Percentiles rank a stretch among this genome's conserved stretches.
phyloP scores from a whole-genome alignment of 495 filamentous ascomycete genomes.

The Xylaria venustula region DNA sequence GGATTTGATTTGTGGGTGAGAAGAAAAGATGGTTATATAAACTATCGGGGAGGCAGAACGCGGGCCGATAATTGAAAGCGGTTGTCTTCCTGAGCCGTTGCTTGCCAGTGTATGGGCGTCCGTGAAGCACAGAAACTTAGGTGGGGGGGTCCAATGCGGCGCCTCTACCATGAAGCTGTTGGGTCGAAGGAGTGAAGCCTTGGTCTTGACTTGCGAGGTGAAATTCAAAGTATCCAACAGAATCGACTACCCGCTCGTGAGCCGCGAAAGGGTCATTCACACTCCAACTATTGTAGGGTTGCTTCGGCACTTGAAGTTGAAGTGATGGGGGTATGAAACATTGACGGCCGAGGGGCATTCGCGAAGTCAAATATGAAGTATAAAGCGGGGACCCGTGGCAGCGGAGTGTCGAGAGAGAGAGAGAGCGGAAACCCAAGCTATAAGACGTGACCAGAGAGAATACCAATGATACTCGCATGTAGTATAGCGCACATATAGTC shows the following conservation, averaged over 20 bases:
- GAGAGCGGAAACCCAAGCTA: slow-evolving; percentile 6
- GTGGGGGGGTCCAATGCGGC: neutral
- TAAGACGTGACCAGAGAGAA: slow-evolving; percentile 2
- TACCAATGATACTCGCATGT: slow-evolving; percentile 3
- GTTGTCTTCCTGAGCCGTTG: neutral
- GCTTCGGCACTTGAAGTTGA: neutral
- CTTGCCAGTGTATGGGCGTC: neutral
- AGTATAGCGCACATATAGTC: slow-evolving; percentile 8
- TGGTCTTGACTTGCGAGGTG: neutral
- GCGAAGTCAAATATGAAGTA: slow-evolving; percentile 4
- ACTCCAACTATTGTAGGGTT: neutral
- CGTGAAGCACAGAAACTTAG: neutral
- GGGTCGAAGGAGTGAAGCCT: neutral
- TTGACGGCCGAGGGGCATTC: neutral
- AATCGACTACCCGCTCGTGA: neutral
- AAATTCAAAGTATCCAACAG: neutral
- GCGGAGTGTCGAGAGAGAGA: neutral
- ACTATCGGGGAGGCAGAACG: neutral
- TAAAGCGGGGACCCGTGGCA: slow-evolving; percentile 1
- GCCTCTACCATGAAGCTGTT: neutral
- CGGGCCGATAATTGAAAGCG: neutral
- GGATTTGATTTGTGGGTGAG: neutral
- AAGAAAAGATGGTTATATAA: neutral
- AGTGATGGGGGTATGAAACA: slow-evolving; percentile 6
- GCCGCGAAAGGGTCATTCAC: neutral